Evolutionary conservation across 2,329 filamentous ascomycete genomes (phyloP), one percentile per base, ranked within the genome.

Genomic region (Aureobasidium sp.): DNA sequence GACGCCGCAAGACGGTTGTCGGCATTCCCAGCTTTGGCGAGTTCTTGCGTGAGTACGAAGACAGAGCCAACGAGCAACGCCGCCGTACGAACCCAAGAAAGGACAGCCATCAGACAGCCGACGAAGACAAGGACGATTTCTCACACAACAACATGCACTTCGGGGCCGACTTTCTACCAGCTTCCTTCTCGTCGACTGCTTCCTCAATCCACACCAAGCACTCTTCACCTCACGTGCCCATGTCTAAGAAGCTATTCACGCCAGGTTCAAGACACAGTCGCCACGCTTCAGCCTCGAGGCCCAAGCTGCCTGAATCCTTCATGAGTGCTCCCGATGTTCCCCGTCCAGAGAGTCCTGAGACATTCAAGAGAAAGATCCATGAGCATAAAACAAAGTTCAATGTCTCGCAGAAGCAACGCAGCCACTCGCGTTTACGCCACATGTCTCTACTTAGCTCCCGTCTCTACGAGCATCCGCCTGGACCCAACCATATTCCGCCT

Each of bases 311-410:
- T 34, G 44, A 49, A 5, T 36, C 45, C 1, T 59, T 59, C 42
- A 48, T 36, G 54, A 47, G 42, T 13, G 42, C 54, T 25, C 44
- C 57, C 21, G 57, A 59, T 21, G 16, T 59, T 15, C 57, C 57
- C 16, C 44, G 21, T 10, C 44, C 45, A 11, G 45, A 59, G 25
- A 50, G 45, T 9, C 57, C 58, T n/a, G 58, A 52, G 13, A 45
- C 37, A 25, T 61, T 61, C 48, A 49, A 61, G 39, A 41, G 45
- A 15, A 45, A 44, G 39, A 49, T 61, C 30, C 7, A 49, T 21
- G 48, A 53, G 47, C 34, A 61, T 39, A 61, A 53, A 25, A 48
- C 58, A n/a, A 39, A 49, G 16, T 61, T 53, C 39, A 25, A 53
- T 15, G 47, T 29, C 10, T 50, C 45, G 3, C 57, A 60, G 42